Conservation (phyloP, 2,329 filamentous ascomycete genomes). For the Aspergillus sp. region DNA sequence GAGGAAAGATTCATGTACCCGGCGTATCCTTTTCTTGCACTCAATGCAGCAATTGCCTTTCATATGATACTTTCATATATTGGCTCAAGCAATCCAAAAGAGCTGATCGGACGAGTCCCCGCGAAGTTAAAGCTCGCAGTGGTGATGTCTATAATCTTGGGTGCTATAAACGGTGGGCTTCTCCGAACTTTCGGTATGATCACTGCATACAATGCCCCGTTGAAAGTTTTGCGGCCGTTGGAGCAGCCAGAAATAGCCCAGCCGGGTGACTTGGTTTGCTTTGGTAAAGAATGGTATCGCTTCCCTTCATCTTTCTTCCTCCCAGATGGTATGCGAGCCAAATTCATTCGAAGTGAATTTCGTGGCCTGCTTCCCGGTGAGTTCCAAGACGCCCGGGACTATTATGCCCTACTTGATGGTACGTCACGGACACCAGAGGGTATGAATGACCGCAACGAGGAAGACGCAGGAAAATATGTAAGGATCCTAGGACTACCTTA, state of each 20-base stretch:
- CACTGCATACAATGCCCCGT: slow-evolving; percentile 79
- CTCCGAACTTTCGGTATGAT: slow-evolving; percentile 75
- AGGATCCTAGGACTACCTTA: slow-evolving; percentile 26
- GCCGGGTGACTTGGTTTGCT: slow-evolving; percentile 72
- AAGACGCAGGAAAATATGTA: slow-evolving; percentile 85
- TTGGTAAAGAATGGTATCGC: slow-evolving; percentile 97
- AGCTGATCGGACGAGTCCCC: slow-evolving; percentile 69
- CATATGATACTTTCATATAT: slow-evolving; percentile 77
- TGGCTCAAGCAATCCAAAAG: slow-evolving; percentile 67
- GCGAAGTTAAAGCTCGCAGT: slow-evolving; percentile 69
- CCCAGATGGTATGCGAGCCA: slow-evolving; percentile 77
- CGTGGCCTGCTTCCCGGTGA: slow-evolving; percentile 84
- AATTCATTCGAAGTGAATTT: slow-evolving; percentile 91
- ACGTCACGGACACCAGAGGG: slow-evolving; percentile 78
- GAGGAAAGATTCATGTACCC: slow-evolving; percentile 99
- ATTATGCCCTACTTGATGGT: slow-evolving; percentile 75
- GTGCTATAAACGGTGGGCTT: slow-evolving; percentile 65
- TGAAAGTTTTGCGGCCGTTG: slow-evolving; percentile 58
- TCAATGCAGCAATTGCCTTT: slow-evolving; percentile 82
- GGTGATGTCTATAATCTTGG: slow-evolving; percentile 61
- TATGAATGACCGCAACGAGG: slow-evolving; percentile 88
- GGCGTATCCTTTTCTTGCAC: slow-evolving; percentile 81
- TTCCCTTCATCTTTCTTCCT: slow-evolving; percentile 93
- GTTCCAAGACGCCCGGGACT: slow-evolving; percentile 71
- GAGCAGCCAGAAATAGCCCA: slow-evolving; percentile 53